Conservation (phyloP, 305 asterid species). For the Rubia tinctorum region DNA sequence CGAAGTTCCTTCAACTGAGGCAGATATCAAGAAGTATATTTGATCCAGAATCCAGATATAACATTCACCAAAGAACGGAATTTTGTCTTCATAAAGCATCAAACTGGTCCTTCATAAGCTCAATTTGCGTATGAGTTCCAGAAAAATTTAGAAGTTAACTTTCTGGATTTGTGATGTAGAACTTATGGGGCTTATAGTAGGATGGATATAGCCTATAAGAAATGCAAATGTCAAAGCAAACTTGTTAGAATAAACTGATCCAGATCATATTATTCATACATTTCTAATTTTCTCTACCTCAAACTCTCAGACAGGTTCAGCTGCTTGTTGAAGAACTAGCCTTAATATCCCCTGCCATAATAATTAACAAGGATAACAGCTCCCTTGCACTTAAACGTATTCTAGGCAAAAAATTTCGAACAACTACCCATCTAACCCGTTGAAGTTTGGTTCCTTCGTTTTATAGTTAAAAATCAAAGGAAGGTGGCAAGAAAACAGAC, state of each 20-base stretch:
- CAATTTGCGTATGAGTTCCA: neutral
- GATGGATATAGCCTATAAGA: neutral
- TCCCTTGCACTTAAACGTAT: neutral
- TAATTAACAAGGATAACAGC: too few species aligned
- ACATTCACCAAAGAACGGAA: neutral
- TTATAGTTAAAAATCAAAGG: neutral
- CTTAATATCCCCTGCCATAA: too few species aligned
- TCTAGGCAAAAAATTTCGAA: neutral
- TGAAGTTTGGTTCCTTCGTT: neutral
- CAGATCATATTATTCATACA: neutral
- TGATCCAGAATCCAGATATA: neutral
- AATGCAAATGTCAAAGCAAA: neutral
- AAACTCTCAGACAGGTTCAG: neutral
- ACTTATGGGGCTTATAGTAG: neutral
- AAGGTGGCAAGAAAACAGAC: neutral
- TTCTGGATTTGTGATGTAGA: neutral
- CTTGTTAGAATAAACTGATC: neutral
- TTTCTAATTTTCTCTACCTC: neutral
- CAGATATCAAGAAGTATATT: neutral
- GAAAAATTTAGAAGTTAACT: neutral
- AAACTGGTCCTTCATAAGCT: neutral
- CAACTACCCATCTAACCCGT: neutral
- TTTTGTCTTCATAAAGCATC: neutral
- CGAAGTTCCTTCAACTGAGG: neutral
- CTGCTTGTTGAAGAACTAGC: neutral